These are phyloP conservation scores for Clitocybe nebularis DNA, from an alignment of 1,284 basidiomycete genomes.

Conservation along the genomic window DNA sequence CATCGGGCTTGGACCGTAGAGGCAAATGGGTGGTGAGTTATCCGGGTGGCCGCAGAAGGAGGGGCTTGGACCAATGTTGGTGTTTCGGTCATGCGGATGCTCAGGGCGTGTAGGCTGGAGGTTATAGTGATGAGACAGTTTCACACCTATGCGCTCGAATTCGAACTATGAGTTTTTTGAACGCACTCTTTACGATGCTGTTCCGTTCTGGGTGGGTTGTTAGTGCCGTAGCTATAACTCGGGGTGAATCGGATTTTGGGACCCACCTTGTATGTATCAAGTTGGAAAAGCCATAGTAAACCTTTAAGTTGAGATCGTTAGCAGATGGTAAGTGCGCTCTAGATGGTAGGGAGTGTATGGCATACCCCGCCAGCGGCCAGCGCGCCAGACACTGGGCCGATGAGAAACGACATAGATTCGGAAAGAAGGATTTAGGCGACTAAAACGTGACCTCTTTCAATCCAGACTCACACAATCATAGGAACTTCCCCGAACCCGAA, in stretches of 20 bases:
- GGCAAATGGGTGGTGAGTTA: conserved; percentile 39
- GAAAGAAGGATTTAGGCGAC: neutral
- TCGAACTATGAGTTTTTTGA: neutral
- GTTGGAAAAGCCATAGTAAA: conserved; percentile 61
- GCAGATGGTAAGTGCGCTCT: neutral
- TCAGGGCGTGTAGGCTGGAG: conserved; percentile 44
- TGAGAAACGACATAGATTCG: conserved; percentile 41
- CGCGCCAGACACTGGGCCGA: conserved; percentile 55
- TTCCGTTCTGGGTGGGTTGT: conserved; percentile 38
- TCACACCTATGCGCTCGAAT: too few relatives aligned
- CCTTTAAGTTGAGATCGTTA: conserved; percentile 27
- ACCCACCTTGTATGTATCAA: conserved; percentile 48
- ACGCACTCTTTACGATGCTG: conserved; percentile 48
- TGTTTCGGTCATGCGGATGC: conserved; percentile 42
- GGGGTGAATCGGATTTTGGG: neutral
- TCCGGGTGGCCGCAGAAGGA: conserved; percentile 45
- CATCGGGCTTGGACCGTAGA: conserved; percentile 43
- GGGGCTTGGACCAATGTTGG: conserved; percentile 40
- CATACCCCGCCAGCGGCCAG: conserved; percentile 54
- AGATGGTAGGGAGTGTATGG: neutral
- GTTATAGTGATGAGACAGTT: neutral
- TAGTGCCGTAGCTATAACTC: neutral
- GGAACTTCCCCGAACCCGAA: too few relatives aligned
- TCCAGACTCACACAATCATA: neutral
- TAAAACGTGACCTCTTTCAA: conserved; percentile 1